A percentile compares a stretch with the other conserved stretches of the same genome.
phyloP scores from a whole-genome alignment of 495 filamentous ascomycete genomes.

The Poronia punctata region DNA sequence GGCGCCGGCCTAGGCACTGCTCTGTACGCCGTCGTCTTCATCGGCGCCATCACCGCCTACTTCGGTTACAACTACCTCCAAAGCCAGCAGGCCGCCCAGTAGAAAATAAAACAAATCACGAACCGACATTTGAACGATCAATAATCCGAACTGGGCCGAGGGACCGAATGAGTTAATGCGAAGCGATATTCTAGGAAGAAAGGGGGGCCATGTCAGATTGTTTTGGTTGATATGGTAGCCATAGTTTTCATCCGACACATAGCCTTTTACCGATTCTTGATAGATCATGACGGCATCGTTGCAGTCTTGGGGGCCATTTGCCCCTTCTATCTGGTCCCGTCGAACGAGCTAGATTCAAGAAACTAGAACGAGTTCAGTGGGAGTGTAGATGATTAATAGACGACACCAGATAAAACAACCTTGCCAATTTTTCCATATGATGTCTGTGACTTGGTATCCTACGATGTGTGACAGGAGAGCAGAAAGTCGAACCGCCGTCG shows the following conservation, averaged over 20 bases:
- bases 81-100: constrained; percentile 47
- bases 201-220: not conserved
- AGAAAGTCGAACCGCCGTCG: too few relatives aligned
- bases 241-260: constrained; percentile 9
- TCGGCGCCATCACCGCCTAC: constrained; percentile 73
- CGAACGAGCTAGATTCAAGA: not conserved
- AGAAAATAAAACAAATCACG: constrained; percentile 21
- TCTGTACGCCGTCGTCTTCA: constrained; percentile 72
- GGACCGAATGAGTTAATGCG: not conserved
- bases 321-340: constrained; percentile 8
- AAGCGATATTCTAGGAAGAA: not conserved
- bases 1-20: constrained; percentile 61
- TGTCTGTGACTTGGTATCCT: too few relatives aligned
- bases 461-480: too few relatives aligned
- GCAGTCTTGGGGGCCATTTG: constrained; percentile 7
- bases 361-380: too few relatives aligned
- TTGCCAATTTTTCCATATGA: constrained; percentile 2
- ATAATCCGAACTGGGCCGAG: not conserved
- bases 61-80: constrained; percentile 83
- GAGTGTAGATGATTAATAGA: constrained; percentile 4
- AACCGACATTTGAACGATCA: not conserved
- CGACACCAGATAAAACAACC: constrained; percentile 3
- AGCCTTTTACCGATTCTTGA: constrained; percentile 12
- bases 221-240: constrained; percentile 14
- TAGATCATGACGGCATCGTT: constrained; percentile 10